A percentile compares a stretch with the other conserved stretches of the same genome.
phyloP scores from a whole-genome alignment of 2,329 filamentous ascomycete genomes.

The Aquanectria penicillioides region DNA sequence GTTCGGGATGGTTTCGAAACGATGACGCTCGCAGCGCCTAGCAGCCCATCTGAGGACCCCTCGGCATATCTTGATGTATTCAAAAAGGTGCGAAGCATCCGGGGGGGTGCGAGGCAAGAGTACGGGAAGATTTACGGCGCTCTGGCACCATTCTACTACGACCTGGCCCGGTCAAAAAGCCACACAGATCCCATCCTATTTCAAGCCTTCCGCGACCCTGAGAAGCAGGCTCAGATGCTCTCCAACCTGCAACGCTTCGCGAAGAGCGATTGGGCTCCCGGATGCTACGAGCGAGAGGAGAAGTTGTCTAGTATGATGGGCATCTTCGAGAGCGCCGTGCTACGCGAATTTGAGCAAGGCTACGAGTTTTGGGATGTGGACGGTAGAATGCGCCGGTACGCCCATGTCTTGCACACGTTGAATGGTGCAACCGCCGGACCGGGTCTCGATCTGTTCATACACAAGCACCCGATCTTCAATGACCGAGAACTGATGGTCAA shows the following conservation, averaged over 20 bases:
- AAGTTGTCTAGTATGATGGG: conserved; percentile 78
- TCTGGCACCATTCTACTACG: conserved; percentile 87
- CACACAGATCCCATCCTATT: conserved; percentile 88
- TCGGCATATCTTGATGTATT: conserved; percentile 75
- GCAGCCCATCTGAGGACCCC: conserved; percentile 65
- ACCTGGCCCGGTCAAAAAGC: conserved; percentile 76
- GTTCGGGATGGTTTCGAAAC: conserved; percentile 81
- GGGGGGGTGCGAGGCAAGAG: conserved; percentile 87
- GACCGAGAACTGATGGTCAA: conserved; percentile 74
- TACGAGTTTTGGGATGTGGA: conserved; percentile 91
- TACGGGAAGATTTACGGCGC: conserved; percentile 93
- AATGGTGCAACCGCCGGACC: conserved; percentile 79
- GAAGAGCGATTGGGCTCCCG: conserved; percentile 81
- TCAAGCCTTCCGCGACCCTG: conserved; percentile 85
- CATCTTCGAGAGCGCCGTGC: conserved; percentile 89
- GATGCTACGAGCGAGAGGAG: conserved; percentile 76
- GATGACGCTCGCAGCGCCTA: conserved; percentile 65
- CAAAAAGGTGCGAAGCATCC: conserved; percentile 76
- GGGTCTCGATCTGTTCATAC: conserved; percentile 81
- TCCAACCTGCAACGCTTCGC: conserved; percentile 82
- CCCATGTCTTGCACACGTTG: conserved; percentile 82
- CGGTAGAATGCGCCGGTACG: conserved; percentile 88
- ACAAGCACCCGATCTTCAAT: conserved; percentile 86
- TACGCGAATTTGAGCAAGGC: conserved; percentile 92
- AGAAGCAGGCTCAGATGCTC: conserved; percentile 90